Evolutionary conservation across 768 basidiomycete species (phyloP).

Genomic region (Peribolospora baueri): DNA sequence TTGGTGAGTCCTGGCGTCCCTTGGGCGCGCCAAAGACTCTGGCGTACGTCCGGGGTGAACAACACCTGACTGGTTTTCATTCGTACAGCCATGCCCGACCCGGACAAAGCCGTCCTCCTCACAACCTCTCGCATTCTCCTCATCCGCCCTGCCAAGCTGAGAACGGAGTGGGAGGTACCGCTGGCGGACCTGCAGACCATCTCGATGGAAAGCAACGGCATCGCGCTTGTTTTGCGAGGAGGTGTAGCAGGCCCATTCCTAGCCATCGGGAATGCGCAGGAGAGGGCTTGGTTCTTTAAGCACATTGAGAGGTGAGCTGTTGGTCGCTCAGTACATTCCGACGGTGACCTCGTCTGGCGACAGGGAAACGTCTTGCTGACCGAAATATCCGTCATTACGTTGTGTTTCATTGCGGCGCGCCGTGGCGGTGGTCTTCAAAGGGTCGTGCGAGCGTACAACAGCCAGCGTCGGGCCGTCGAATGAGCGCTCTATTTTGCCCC

Average conservation of each 20-base stretch:
- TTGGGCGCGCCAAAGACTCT: background rate
- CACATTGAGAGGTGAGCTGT: constrained; percentile 14
- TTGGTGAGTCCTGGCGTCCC: constrained; percentile 30
- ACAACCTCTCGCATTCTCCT: constrained; percentile 56
- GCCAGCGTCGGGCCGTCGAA: too few species aligned
- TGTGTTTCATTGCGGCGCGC: too few species aligned
- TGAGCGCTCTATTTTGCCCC: too few species aligned
- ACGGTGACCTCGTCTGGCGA: too few species aligned
- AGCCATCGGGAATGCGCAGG: constrained; percentile 18
- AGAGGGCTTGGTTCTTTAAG: constrained; percentile 22
- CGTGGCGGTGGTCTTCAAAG: too few species aligned
- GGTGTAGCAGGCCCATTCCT: constrained; percentile 25
- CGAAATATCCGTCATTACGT: too few species aligned
- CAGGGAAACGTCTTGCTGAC: too few species aligned
- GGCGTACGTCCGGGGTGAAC: background rate
- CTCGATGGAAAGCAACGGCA: constrained; percentile 69
- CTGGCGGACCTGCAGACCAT: constrained; percentile 68
- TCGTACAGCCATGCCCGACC: background rate
- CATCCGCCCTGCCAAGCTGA: constrained; percentile 62
- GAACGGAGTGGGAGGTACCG: constrained; percentile 74
- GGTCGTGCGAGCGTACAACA: too few species aligned
- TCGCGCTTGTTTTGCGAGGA: constrained; percentile 50
- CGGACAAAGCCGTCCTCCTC: constrained; percentile 23
- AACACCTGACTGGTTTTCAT: background rate
- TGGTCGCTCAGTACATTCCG: too few species aligned